phyloP scores from a whole-genome alignment of 2,329 filamentous ascomycete genomes.

The Zymoseptoria crescenta region DNA sequence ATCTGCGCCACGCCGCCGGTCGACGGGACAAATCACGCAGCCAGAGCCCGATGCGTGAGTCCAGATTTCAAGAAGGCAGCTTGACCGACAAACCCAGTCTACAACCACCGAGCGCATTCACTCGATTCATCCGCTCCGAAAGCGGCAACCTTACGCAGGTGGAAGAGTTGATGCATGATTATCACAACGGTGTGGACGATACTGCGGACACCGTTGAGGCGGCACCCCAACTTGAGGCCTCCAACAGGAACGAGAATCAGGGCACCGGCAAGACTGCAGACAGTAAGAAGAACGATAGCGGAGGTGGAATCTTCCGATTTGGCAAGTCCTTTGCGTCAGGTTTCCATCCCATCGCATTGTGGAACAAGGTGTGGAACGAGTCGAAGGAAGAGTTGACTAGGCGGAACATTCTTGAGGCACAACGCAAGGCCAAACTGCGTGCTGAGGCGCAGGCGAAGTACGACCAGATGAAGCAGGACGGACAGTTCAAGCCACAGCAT shows the following conservation, averaged over 20 bases:
- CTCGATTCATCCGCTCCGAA: slow-evolving; percentile 36
- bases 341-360: slow-evolving; percentile 47
- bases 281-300: slow-evolving; percentile 30
- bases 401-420: slow-evolving; percentile 33
- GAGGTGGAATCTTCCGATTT: slow-evolving; percentile 44
- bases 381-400: slow-evolving; percentile 35
- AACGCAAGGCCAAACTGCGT: slow-evolving; percentile 35
- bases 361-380: slow-evolving; percentile 41
- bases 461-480: slow-evolving; percentile 46
- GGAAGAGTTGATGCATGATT: slow-evolving; percentile 34
- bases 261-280: slow-evolving; percentile 16
- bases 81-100: slow-evolving; percentile 75
- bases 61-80: slow-evolving; percentile 66
- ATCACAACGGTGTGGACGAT: slow-evolving; percentile 22
- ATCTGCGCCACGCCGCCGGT: slow-evolving; percentile 27
- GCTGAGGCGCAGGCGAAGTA: slow-evolving; percentile 45
- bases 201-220: slow-evolving; percentile 12
- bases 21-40: slow-evolving; percentile 13
- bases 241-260: slow-evolving; percentile 29
- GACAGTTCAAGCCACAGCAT: slow-evolving; percentile 35
- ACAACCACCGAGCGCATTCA: slow-evolving; percentile 61
- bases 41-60: slow-evolving; percentile 42
- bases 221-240: slow-evolving; percentile 6
- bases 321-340: slow-evolving; percentile 47
- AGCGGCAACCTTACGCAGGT: slow-evolving; percentile 26